Evolutionary conservation across 306 rosid species (phyloP).

Genomic region (Hippophae gyantsensis): DNA sequence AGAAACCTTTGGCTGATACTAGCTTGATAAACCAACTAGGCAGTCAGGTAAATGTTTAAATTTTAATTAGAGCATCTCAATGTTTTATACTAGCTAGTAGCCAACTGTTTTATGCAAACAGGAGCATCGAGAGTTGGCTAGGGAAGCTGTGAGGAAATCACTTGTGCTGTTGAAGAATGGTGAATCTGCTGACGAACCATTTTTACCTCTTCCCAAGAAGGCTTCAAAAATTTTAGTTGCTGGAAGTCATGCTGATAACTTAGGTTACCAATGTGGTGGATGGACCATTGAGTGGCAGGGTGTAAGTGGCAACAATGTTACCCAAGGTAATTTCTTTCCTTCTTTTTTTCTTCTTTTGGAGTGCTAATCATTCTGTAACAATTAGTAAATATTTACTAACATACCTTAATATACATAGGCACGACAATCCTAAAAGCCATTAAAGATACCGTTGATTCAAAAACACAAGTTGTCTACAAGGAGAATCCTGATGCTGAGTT

Average conservation of each 20-base stretch:
- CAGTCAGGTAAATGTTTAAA: constrained; percentile 10
- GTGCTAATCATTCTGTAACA: not conserved
- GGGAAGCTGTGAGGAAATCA: constrained; percentile 23
- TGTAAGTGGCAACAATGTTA: constrained; percentile 14
- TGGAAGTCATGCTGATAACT: constrained; percentile 20
- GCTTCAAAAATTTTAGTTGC: constrained; percentile 12
- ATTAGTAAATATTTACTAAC: not conserved
- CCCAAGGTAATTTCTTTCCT: constrained; percentile 1
- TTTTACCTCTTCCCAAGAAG: constrained; percentile 16
- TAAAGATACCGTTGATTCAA: constrained; percentile 18
- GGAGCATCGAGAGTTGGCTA: constrained; percentile 21
- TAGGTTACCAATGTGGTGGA: constrained; percentile 21
- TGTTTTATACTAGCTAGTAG: no score
- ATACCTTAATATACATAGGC: not conserved
- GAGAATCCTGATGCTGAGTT: constrained; percentile 24
- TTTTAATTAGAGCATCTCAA: not conserved
- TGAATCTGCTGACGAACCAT: constrained; percentile 1
- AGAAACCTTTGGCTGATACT: constrained; percentile 20
- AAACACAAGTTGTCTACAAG: constrained; percentile 19
- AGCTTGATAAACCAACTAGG: constrained; percentile 22
- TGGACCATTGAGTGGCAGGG: constrained; percentile 23
- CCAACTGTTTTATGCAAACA: not conserved
- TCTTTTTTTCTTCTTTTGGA: no score
- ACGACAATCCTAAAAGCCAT: constrained; percentile 19
- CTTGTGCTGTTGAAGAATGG: constrained; percentile 17